Percentiles rank a stretch among this genome's conserved stretches.
Conservation (phyloP, 345 rosid species). For the Psidium friedrichsthalianum region DNA sequence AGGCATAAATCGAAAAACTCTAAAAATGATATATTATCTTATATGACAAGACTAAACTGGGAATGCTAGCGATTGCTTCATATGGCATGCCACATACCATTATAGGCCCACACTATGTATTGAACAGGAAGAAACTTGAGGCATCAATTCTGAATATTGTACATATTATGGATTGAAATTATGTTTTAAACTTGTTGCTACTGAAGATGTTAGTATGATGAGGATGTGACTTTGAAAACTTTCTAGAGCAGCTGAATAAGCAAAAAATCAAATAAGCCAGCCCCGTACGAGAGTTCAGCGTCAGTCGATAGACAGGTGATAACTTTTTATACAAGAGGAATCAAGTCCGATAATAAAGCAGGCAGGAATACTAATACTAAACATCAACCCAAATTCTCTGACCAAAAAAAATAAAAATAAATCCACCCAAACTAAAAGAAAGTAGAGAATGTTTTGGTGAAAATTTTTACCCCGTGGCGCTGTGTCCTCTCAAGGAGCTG, state of each 20-base stretch:
- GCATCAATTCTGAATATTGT: no score
- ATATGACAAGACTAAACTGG: fast-evolving
- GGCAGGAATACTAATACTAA: neutral
- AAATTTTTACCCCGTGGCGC: no score
- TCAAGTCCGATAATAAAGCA: neutral
- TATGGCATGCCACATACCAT: neutral
- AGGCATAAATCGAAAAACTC: no score
- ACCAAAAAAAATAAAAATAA: no score
- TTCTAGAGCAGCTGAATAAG: neutral
- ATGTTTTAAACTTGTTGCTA: no score
- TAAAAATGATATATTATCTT: no score
- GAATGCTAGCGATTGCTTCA: no score
- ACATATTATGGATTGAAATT: no score
- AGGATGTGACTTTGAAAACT: neutral
- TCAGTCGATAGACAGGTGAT: fast-evolving
- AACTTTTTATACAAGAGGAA: neutral
- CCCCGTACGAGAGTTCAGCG: fast-evolving
- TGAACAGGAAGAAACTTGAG: neutral
- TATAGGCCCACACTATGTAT: neutral
- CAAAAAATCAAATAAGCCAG: no score
- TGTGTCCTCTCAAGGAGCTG: neutral
- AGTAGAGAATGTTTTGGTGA: neutral
- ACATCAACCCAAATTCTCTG: neutral
- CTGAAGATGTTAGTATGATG: neutral
- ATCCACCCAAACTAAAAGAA: no score